Base-by-base conservation (phyloP, 2,329 filamentous ascomycete species). In the Fusarium compactum region DNA sequence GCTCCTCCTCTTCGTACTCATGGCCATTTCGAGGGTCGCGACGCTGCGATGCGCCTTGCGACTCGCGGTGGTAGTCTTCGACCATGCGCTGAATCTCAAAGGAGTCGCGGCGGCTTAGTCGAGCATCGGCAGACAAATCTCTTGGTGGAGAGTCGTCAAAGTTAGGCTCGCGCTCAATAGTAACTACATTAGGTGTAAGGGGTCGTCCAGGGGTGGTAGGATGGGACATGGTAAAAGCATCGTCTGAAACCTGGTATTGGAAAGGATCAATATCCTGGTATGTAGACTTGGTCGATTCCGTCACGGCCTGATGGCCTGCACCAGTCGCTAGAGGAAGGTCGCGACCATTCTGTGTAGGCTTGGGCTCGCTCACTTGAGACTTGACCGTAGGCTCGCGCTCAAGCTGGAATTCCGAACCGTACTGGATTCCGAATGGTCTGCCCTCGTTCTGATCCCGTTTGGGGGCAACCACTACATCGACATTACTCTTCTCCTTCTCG, bases 241-340 rank as follows among this genome's bases (percentile, higher is more conserved):
- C 83, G 64, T 86, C 81, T 44, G 82, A 70, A 65, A 89, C 85
- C 76, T 86, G 87, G 74, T 82, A 90, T 75, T 88, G 83, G 76
- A 90, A 90, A 20, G 87, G 86, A 77, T 90, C 85, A 74, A 87
- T 76, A 52, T 77, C 73, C n/a, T 76, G 72, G 73, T 63, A 71
- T 25, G 64, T 63, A 55, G 76, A 71, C 60, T 70, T 63, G 69
- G 63, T 78, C 45, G 69, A 74, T 60, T 54, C 56, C 55, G 65
- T 74, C 54, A 72, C 58, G 66, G 75, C 57, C 54, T 77, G 70
- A 61, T 75, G 71, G 45, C 67, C 76, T 73, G 70, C 70, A 65
- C 77, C 74, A 70, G 73, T 74, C 62, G 73, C 64, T 61, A 64
- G 73, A 50, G 71, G 70, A 41, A 71, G 64, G 47, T 75, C 67